Base-by-base conservation (phyloP, 208 protist species). In the Trypanosoma theileri region DNA sequence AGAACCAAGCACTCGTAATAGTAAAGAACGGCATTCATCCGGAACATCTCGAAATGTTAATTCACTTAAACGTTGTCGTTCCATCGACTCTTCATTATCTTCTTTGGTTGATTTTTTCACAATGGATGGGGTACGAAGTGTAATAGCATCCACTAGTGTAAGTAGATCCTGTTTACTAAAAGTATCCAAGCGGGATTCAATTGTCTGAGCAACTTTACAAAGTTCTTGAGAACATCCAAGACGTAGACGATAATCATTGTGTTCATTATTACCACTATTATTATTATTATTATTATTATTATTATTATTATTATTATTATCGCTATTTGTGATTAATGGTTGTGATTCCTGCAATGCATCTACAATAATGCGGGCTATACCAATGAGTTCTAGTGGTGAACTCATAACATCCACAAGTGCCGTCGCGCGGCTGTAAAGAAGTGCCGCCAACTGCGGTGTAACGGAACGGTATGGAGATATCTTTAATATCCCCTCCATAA, bases 141-240 rank as follows among this genome's bases (percentile, higher is more conserved):
- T 86, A 10, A 90, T 54, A 10, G 69, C 74, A 62, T 91, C 85
- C 24, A 91, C 21, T 3, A 91, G 59, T 13, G 73, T 66, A 19
- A 91, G 70, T 1, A 88, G 61, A 24, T 91, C 85, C 46, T 85
- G 85, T 22, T 76, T 71, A 28, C 62, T 35, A 61, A 81, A 91
- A 24, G 56, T 71, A 50, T 73, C 61, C 3, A 90, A 59, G 41
- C 81, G 69, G 3, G 76, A 77, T 46, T 79, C 79, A 51, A 87
- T 69, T 0, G 69, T 73, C 16, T 48, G 31, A 52, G 13, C 63
- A 26, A 45, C 64, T 58, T 81, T 67, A 75, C 72, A 52, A 53
- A 71, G 52, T 62, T 64, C 63, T 54, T 64, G 41, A 3, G 52
- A 35, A 13, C 53, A 59, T 54, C 46, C 54, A 42, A 69, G 19